Conservation (phyloP, 257 asterid species). For the Penstemon davidsonii region DNA sequence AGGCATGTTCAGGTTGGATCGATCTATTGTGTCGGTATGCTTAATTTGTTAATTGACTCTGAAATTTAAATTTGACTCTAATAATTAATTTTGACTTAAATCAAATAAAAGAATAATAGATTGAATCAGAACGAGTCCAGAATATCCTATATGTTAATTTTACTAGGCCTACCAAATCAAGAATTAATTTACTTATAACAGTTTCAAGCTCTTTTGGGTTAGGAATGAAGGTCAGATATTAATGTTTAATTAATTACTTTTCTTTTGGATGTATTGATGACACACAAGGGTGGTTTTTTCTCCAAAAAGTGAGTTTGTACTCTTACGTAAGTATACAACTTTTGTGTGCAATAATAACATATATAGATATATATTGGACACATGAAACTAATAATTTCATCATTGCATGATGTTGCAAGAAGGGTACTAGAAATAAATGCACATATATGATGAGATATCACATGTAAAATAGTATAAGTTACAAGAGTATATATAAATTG, state of each 20-base stretch:
- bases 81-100: too few relatives aligned
- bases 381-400: constrained; percentile 29
- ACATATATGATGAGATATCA: too few relatives aligned
- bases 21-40: too few relatives aligned
- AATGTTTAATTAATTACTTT: constrained; percentile 17
- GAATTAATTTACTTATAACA: constrained; percentile 24
- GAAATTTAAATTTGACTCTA: too few relatives aligned
- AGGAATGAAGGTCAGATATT: constrained; percentile 6
- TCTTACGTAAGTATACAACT: constrained; percentile 19
- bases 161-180: constrained; percentile 16
- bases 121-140: too few relatives aligned
- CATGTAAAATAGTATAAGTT: too few relatives aligned
- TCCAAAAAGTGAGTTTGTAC: constrained; percentile 15
- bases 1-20: too few relatives aligned
- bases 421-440: neutral
- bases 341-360: constrained; percentile 10
- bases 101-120: too few relatives aligned
- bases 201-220: constrained; percentile 33
- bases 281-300: neutral
- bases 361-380: constrained; percentile 20
- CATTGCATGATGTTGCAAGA: constrained; percentile 32
- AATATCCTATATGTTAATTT: too few relatives aligned
- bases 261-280: constrained; percentile 11
- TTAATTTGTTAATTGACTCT: too few relatives aligned
- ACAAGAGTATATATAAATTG: too few relatives aligned